These are phyloP conservation scores for Aspergillus viridinutans DNA, from an alignment of 2,329 filamentous ascomycete genomes.

Conservation along the genomic window DNA sequence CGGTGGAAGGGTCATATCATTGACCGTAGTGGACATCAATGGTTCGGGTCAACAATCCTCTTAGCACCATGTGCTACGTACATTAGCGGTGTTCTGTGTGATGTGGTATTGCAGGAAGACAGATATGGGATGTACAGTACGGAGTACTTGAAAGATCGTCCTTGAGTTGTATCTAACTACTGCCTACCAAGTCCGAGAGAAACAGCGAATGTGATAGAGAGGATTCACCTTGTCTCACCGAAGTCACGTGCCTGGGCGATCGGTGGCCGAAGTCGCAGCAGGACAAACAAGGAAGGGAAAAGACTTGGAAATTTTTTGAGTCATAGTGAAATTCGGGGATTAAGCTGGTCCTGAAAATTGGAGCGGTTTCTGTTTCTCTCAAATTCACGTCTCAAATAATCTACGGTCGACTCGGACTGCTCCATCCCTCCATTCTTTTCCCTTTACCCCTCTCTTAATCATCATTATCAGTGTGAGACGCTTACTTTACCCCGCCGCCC, in stretches of 20 bases:
- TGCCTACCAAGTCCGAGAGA: not conserved
- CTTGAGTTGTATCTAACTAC: not conserved
- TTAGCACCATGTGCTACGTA: no score
- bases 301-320: not conserved
- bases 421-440: not conserved
- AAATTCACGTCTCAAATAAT: not conserved
- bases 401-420: not conserved
- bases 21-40: not conserved
- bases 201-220: not conserved
- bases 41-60: no score
- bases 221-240: conserved; percentile 18
- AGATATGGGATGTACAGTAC: not conserved
- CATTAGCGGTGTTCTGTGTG: not conserved
- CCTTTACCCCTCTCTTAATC: not conserved
- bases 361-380: not conserved
- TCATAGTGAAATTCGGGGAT: not conserved
- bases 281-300: not conserved
- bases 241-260: conserved; percentile 22
- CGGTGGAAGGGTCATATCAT: not conserved
- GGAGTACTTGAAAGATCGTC: no score
- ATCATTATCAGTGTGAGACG: not conserved
- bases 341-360: not conserved
- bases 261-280: not conserved
- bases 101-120: not conserved
- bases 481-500: conserved; percentile 17